Percentiles rank a stretch among this genome's conserved stretches.
These are phyloP conservation scores for Aspergillus brasiliensis DNA, from an alignment of 2,329 filamentous ascomycete genomes.

Conservation along the genomic window DNA sequence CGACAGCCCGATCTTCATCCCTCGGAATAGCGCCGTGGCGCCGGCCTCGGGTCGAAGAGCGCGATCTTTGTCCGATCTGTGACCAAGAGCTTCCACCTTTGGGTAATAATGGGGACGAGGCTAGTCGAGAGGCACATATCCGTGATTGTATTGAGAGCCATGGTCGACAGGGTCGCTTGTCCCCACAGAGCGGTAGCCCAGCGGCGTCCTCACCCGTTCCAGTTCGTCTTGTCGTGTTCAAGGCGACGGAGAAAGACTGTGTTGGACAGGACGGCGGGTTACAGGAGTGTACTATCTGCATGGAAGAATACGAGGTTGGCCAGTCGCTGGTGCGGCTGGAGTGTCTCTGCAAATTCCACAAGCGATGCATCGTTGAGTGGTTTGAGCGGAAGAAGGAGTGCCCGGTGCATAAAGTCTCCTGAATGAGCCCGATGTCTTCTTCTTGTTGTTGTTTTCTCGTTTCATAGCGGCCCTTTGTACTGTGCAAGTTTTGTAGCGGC, in stretches of 20 bases:
- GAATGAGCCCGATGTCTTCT: background rate
- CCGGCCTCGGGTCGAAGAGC: slow-evolving; percentile 38
- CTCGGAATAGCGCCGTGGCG: slow-evolving; percentile 4
- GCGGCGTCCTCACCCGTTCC: slow-evolving; percentile 26
- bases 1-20: slow-evolving; percentile 5
- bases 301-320: slow-evolving; percentile 65
- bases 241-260: slow-evolving; percentile 66
- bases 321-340: slow-evolving; percentile 62
- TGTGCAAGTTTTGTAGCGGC: background rate
- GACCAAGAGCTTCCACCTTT: slow-evolving; percentile 42
- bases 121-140: slow-evolving; percentile 48
- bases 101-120: slow-evolving; percentile 40
- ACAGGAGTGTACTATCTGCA: slow-evolving; percentile 65
- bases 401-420: slow-evolving; percentile 59
- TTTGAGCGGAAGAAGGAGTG: slow-evolving; percentile 61
- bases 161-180: slow-evolving; percentile 25
- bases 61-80: slow-evolving; percentile 52
- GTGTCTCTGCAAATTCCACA: slow-evolving; percentile 67
- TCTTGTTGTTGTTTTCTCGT: background rate
- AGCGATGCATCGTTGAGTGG: slow-evolving; percentile 62
- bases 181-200: slow-evolving; percentile 21
- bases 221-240: slow-evolving; percentile 50
- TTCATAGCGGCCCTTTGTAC: background rate
- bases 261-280: slow-evolving; percentile 53
- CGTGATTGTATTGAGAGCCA: slow-evolving; percentile 47